Conservation (phyloP, 768 basidiomycete species). For the Lyophyllum shimeji region DNA sequence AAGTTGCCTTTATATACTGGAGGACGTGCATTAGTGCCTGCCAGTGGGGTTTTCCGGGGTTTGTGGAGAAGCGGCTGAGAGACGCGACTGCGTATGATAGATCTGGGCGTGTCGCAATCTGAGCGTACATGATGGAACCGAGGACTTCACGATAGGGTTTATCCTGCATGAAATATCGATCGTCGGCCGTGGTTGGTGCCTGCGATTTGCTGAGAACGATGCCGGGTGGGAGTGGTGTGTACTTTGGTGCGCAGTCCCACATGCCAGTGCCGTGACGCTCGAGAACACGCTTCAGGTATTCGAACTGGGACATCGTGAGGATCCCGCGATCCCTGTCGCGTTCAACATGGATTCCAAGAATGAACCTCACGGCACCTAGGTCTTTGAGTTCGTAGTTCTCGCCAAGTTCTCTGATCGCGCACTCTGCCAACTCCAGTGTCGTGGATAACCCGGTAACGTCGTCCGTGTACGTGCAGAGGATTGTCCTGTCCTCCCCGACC, state of each 20-base stretch:
- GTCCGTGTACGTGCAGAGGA: conserved; percentile 10
- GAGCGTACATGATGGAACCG: neutral
- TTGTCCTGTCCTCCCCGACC: conserved; percentile 6
- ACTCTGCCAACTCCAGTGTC: neutral
- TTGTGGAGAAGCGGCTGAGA: neutral
- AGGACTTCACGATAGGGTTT: neutral
- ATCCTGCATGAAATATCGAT: neutral
- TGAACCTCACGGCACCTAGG: neutral
- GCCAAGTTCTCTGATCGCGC: neutral
- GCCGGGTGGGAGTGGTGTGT: neutral
- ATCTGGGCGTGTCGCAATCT: neutral
- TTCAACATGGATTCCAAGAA: neutral
- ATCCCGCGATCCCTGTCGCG: neutral
- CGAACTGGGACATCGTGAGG: neutral
- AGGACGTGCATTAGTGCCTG: neutral
- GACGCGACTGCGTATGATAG: neutral
- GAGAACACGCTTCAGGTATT: neutral
- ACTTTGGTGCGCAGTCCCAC: neutral
- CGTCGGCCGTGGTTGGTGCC: neutral
- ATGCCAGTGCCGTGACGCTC: neutral
- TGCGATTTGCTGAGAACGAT: neutral
- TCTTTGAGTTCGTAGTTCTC: conserved; percentile 3
- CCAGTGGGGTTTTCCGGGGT: neutral
- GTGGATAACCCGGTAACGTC: neutral
- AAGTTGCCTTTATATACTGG: neutral